These are phyloP conservation scores for Paramecium sonneborni DNA, from an alignment of 73 alveolate species.

Conservation along the genomic window DNA sequence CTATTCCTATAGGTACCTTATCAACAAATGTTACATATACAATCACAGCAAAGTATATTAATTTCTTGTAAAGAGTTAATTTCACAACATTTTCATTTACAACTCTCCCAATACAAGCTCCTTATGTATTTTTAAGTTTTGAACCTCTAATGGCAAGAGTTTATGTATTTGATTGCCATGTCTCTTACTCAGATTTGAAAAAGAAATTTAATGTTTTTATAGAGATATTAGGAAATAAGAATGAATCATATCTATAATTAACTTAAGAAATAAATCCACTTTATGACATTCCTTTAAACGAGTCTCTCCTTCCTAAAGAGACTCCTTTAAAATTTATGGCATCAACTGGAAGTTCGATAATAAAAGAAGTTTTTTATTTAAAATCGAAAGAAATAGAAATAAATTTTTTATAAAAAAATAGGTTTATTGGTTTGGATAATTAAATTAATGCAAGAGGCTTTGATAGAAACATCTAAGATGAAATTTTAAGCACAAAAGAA, in stretches of 20 bases:
- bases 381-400: background rate
- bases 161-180: background rate
- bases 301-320: background rate
- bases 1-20: background rate
- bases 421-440: background rate
- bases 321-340: background rate
- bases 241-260: background rate
- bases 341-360: background rate
- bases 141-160: background rate
- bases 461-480: background rate
- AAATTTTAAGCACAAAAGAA: background rate
- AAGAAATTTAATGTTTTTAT: background rate
- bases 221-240: background rate
- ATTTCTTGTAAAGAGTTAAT: background rate
- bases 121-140: background rate
- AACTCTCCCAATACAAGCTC: background rate
- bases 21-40: background rate
- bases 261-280: background rate
- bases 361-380: background rate
- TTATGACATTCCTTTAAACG: background rate
- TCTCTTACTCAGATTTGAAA: background rate
- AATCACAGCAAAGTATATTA: background rate
- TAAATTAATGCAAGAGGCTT: background rate
- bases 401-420: background rate
- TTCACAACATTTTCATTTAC: background rate